Conservation (phyloP, 805 yeast species). For the Kodamaea sagamina region DNA sequence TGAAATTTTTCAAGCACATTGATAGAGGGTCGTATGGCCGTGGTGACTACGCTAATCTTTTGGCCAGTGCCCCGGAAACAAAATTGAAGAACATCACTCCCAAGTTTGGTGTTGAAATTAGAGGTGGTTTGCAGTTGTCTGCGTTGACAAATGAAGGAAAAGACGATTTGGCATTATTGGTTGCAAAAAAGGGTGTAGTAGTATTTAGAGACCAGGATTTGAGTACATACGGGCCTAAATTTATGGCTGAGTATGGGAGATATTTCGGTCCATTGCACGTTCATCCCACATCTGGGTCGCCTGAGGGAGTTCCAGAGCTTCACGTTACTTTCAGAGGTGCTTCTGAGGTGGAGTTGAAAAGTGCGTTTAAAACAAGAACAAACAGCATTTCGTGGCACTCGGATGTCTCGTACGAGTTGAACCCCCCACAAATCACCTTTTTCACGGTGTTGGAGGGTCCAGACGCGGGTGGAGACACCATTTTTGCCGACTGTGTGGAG, state of each 20-base stretch:
- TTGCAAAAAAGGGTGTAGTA: constrained; percentile 38
- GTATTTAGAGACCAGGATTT: constrained; percentile 37
- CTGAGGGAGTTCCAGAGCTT: constrained; percentile 60
- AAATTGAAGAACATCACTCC: constrained; percentile 29
- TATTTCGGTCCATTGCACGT: constrained; percentile 72
- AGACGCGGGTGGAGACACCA: constrained; percentile 75
- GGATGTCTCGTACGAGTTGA: constrained; percentile 72
- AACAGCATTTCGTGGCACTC: constrained; percentile 62
- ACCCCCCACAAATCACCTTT: constrained; percentile 71
- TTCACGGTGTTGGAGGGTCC: constrained; percentile 61
- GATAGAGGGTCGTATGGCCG: constrained; percentile 34
- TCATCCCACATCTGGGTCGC: constrained; percentile 76
- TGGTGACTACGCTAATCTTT: constrained; percentile 22
- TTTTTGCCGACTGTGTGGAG: constrained; percentile 69
- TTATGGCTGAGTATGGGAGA: constrained; percentile 55
- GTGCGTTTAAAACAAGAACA: constrained; percentile 36
- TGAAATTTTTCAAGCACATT: constrained; percentile 26
- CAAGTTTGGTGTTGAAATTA: constrained; percentile 33
- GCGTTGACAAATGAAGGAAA: constrained; percentile 27
- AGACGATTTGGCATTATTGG: constrained; percentile 34
- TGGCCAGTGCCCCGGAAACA: constrained; percentile 19
- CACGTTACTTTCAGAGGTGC: constrained; percentile 61
- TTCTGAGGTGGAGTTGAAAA: constrained; percentile 37
- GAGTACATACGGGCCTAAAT: constrained; percentile 42
- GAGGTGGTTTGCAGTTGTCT: constrained; percentile 32